Percentiles rank a stretch among this genome's conserved stretches.
Conservation (phyloP, 768 basidiomycete genomes). For the Pleurotus giganteus region DNA sequence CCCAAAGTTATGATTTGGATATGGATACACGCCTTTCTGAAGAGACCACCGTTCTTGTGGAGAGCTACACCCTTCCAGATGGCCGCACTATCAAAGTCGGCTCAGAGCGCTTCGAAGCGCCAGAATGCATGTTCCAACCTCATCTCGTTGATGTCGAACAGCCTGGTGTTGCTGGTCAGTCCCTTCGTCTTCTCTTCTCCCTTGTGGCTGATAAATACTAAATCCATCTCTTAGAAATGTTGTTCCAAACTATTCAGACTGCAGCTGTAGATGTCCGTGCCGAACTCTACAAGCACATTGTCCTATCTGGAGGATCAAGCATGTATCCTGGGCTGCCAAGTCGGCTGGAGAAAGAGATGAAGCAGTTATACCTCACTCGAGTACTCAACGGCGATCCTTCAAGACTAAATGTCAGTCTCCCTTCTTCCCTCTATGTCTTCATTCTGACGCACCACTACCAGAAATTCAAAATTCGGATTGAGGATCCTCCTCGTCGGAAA, state of each 20-base stretch:
- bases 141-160: conserved; percentile 97
- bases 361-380: conserved; percentile 94
- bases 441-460: conserved; percentile 28
- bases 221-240: conserved; percentile 63
- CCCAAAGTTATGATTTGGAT: conserved; percentile 89
- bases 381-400: conserved; percentile 82
- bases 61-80: conserved; percentile 97
- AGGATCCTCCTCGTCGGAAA: conserved; percentile 96
- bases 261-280: conserved; percentile 87
- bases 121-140: conserved; percentile 99
- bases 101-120: conserved; percentile 97
- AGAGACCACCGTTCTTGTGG: conserved; percentile 95
- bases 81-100: conserved; percentile 97
- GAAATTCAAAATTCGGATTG: conserved; percentile 99
- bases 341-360: conserved; percentile 98
- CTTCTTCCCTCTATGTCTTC: background rate
- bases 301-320: conserved; percentile 95
- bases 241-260: conserved; percentile 92
- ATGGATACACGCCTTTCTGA: conserved; percentile 90
- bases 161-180: conserved; percentile 87
- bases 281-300: conserved; percentile 97
- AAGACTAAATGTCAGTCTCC: conserved; percentile 74
- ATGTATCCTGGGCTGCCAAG: conserved; percentile 99
- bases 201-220: background rate
- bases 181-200: background rate